phyloP scores from a whole-genome alignment of 2,329 filamentous ascomycete species.

The Aspergillus fumigatus region DNA sequence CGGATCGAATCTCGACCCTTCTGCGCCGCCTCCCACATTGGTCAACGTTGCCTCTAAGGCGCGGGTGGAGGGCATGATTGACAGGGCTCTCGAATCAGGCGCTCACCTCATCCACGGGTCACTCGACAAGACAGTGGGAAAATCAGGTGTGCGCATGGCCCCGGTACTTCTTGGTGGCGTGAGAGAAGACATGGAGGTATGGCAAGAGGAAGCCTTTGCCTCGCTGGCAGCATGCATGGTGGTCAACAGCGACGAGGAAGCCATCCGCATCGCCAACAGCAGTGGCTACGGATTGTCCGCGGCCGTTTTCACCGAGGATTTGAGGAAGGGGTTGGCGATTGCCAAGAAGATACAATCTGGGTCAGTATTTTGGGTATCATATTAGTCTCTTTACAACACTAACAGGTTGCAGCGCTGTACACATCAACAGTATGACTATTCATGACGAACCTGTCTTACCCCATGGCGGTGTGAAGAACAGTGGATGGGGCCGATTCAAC shows the following conservation, averaged over 20 bases:
- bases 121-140: conserved; percentile 3
- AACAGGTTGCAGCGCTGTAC: conserved; percentile 40
- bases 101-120: conserved; percentile 30
- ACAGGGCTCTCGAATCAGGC: conserved; percentile 25
- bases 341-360: conserved; percentile 62
- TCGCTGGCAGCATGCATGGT: conserved; percentile 64
- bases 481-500: conserved; percentile 58
- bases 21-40: conserved; percentile 36
- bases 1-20: conserved; percentile 26
- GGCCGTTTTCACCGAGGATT: conserved; percentile 67
- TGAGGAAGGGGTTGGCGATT: conserved; percentile 54
- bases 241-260: conserved; percentile 60
- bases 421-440: conserved; percentile 62
- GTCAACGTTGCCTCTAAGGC: conserved; percentile 43
- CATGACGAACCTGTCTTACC: conserved; percentile 60
- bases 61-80: conserved; percentile 34
- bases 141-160: conserved; percentile 45
- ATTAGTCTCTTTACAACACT: not conserved
- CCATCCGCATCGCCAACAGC: conserved; percentile 68
- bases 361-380: conserved; percentile 28
- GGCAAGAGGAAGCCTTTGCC: conserved; percentile 69
- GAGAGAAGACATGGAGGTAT: conserved; percentile 66
- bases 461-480: conserved; percentile 60
- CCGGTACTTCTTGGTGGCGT: conserved; percentile 65
- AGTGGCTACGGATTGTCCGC: conserved; percentile 70